These are phyloP conservation scores for Cardamine chenopodiifolia DNA, from an alignment of 345 rosid genomes.

Conservation along the genomic window DNA sequence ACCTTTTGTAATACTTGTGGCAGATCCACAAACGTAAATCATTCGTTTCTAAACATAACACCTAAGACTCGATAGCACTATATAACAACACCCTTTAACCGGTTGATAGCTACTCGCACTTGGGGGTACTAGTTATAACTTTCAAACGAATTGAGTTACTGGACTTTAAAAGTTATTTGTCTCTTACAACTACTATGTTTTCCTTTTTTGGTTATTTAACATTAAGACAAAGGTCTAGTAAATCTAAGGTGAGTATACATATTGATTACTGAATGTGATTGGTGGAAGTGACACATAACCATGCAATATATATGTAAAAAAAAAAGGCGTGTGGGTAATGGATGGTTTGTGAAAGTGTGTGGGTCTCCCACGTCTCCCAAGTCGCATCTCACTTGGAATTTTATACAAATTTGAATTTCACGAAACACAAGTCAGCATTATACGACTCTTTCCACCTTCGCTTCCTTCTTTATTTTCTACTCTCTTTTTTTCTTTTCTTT, in stretches of 20 bases:
- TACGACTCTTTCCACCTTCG: slow-evolving; percentile 36
- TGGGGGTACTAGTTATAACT: not conserved
- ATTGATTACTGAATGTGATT: slow-evolving; percentile 22
- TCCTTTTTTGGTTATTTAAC: not conserved
- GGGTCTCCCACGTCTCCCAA: slow-evolving; percentile 40
- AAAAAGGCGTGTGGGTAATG: slow-evolving; percentile 32
- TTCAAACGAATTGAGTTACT: not conserved
- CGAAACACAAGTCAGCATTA: slow-evolving; percentile 42
- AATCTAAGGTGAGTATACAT: slow-evolving; percentile 33
- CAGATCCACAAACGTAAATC: not conserved
- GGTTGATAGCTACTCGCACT: not conserved
- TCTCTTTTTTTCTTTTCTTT: too few species aligned
- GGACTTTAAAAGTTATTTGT: not conserved
- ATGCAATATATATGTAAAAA: slow-evolving; percentile 20
- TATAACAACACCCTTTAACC: not conserved
- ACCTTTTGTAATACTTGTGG: not conserved
- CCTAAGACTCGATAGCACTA: not conserved
- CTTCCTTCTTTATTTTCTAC: slow-evolving; percentile 17
- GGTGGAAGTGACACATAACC: slow-evolving; percentile 42
- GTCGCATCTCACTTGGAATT: slow-evolving; percentile 42
- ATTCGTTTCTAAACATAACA: not conserved
- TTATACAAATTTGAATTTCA: slow-evolving; percentile 32
- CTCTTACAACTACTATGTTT: not conserved
- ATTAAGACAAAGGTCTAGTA: slow-evolving; percentile 18
- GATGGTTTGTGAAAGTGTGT: slow-evolving; percentile 36